Percentiles rank a stretch among this genome's conserved stretches.
These are phyloP conservation scores for Pseudogymnoascus sp. DNA, from an alignment of 2,329 filamentous ascomycete genomes.

Conservation along the genomic window DNA sequence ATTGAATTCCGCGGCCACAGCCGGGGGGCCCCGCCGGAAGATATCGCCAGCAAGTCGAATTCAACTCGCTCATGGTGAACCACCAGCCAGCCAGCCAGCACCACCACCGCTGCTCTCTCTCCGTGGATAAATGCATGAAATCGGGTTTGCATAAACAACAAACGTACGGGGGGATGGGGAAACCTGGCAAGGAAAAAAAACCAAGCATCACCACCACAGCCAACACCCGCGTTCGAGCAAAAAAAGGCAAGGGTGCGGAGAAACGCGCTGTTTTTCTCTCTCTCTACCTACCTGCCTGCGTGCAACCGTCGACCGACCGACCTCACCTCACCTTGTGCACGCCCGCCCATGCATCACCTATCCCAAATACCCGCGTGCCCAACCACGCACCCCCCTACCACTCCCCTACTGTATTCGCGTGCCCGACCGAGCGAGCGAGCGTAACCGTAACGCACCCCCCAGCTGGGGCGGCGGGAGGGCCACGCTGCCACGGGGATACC, in stretches of 20 bases:
- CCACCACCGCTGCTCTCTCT: background rate
- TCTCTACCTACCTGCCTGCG: background rate
- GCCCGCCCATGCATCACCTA: background rate
- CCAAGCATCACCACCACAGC: background rate
- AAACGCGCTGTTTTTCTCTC: background rate
- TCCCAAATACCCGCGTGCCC: background rate
- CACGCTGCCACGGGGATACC: background rate
- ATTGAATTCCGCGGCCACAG: conserved; percentile 2
- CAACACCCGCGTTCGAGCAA: background rate
- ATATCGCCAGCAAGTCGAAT: background rate
- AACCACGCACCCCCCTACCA: background rate
- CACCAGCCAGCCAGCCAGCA: background rate
- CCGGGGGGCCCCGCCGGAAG: conserved; percentile 2
- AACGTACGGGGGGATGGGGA: background rate
- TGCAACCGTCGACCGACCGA: background rate
- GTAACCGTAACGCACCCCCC: background rate
- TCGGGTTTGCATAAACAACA: background rate
- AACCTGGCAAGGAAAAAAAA: background rate
- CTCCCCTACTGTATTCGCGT: background rate
- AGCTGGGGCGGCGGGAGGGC: background rate
- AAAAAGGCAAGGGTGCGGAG: background rate
- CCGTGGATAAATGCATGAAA: background rate
- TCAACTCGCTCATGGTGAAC: background rate
- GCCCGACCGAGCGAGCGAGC: background rate
- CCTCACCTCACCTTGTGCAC: background rate